Percentiles rank a stretch among this genome's conserved stretches.
Evolutionary conservation across 148 eudicot species (phyloP).

Genomic region (Mesembryanthemum crystallinum): DNA sequence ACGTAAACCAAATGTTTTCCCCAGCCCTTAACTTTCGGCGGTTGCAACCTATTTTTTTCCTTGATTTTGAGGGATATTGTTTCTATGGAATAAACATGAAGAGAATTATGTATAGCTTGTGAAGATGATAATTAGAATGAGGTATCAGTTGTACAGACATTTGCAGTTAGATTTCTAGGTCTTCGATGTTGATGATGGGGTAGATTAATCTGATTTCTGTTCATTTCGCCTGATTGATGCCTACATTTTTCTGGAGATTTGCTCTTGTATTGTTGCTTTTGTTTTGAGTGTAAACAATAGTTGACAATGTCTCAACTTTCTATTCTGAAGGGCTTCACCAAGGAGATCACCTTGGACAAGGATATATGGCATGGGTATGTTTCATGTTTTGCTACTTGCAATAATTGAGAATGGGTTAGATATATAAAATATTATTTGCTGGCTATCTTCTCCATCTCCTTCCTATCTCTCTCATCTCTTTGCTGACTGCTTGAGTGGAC

Average conservation of each 20-base stretch:
- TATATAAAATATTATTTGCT: neutral
- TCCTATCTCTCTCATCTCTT: neutral
- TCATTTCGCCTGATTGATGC: constrained; percentile 3
- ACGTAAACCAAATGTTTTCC: too few relatives aligned
- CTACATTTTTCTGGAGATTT: neutral
- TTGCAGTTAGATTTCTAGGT: neutral
- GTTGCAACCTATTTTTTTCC: too few relatives aligned
- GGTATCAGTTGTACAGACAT: too few relatives aligned
- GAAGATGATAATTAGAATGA: too few relatives aligned
- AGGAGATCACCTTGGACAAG: constrained; percentile 88
- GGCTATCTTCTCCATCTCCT: neutral
- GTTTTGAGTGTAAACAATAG: neutral
- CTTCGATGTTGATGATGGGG: neutral
- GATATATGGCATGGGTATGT: constrained; percentile 97
- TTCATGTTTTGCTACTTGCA: constrained; percentile 7
- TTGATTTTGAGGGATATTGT: neutral
- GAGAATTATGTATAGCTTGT: neutral
- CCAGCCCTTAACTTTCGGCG: neutral
- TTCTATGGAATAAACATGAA: neutral
- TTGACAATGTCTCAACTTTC: constrained; percentile 12
- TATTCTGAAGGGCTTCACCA: constrained; percentile 81
- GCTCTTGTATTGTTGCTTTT: neutral
- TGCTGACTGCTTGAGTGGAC: neutral
- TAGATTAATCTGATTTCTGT: neutral
- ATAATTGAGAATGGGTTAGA: constrained; percentile 1